Percentiles rank a stretch among this genome's conserved stretches.
phyloP scores from a whole-genome alignment of 768 basidiomycete species.

The Boletus subcaerulescens region DNA sequence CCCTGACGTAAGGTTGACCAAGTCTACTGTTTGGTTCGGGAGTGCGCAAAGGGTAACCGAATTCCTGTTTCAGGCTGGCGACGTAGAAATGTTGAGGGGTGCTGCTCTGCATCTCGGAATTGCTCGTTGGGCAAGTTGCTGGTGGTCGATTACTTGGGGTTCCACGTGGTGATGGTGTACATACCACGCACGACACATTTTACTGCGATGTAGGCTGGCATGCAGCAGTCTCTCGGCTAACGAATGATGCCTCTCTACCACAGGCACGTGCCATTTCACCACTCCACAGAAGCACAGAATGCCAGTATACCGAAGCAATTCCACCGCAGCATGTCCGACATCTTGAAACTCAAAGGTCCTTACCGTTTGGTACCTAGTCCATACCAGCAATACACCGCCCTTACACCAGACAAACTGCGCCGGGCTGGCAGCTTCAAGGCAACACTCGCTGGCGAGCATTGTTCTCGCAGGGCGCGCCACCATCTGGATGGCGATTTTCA shows the following conservation, averaged over 20 bases:
- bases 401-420: background rate
- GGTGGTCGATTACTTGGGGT: too few species aligned
- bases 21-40: background rate
- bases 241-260: too few species aligned
- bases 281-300: background rate
- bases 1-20: constrained; percentile 16
- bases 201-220: too few species aligned
- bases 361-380: background rate
- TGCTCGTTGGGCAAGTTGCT: too few species aligned
- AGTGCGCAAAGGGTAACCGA: constrained; percentile 29
- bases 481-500: background rate
- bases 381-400: too few species aligned
- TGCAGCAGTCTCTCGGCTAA: too few species aligned
- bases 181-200: too few species aligned
- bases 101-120: background rate
- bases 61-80: constrained; percentile 5
- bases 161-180: too few species aligned
- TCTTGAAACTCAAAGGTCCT: constrained; percentile 16
- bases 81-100: constrained; percentile 6
- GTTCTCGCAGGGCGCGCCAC: background rate
- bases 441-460: background rate
- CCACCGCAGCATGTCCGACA: constrained; percentile 20
- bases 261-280: too few species aligned
- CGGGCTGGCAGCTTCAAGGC: constrained; percentile 1
- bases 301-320: constrained; percentile 9